Percentiles rank a stretch among this genome's conserved stretches.
phyloP scores from a whole-genome alignment of 257 asterid genomes.

The Parsonsia alboflavescens region DNA sequence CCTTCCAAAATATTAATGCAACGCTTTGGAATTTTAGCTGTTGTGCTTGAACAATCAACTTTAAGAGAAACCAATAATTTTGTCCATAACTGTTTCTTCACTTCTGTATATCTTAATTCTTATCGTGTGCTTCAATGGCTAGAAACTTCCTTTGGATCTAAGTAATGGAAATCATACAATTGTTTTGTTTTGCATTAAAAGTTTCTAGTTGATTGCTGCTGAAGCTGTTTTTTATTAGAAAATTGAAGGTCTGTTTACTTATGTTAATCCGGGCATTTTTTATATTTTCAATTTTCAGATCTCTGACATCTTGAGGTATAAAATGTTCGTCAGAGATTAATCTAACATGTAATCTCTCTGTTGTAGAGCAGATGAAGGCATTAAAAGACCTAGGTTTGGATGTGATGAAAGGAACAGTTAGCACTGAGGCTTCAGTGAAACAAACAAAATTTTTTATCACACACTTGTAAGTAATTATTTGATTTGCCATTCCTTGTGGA shows the following conservation, averaged over 20 bases:
- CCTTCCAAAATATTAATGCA: not conserved
- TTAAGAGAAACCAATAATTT: not conserved
- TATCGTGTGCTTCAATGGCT: not conserved
- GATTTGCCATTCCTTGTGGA: constrained; percentile 7
- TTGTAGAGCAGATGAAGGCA: constrained; percentile 68
- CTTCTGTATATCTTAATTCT: not conserved
- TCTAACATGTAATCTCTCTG: not conserved
- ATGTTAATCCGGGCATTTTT: not conserved
- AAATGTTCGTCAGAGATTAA: not conserved
- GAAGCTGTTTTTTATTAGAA: not conserved
- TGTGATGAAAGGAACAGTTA: constrained; percentile 84
- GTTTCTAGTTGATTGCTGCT: not conserved
- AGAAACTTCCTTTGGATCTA: not conserved
- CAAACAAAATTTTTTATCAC: constrained; percentile 76
- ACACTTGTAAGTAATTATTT: constrained; percentile 45
- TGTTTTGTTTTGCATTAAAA: not conserved
- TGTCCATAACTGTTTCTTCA: not conserved
- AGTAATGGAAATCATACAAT: not conserved
- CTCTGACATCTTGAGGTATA: not conserved
- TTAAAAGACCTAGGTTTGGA: constrained; percentile 93
- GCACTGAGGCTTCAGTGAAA: constrained; percentile 68
- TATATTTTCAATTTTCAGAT: not conserved
- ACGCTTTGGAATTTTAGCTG: not conserved
- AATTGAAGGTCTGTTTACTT: not conserved
- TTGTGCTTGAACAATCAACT: not conserved